phyloP scores from a whole-genome alignment of 257 asterid species.

The Solanum pinnatisectum region DNA sequence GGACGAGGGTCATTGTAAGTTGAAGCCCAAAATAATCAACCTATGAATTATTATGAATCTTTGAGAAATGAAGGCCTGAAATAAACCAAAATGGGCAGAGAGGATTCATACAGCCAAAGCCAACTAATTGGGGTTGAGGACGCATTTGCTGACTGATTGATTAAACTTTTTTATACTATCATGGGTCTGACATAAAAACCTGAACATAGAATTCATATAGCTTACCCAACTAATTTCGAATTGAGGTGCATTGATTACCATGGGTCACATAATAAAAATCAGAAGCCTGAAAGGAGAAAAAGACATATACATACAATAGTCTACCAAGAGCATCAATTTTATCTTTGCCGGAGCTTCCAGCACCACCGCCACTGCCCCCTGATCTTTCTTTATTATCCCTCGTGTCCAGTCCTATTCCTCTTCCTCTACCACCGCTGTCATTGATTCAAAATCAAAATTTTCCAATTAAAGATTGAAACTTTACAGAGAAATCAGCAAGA shows the following conservation, averaged over 20 bases:
- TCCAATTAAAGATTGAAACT: not conserved
- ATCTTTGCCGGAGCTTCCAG: slow-evolving; percentile 26
- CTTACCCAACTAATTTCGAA: not conserved
- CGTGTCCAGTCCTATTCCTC: slow-evolving; percentile 21
- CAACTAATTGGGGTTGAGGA: not conserved
- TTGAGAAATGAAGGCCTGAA: not conserved
- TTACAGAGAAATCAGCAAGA: not conserved
- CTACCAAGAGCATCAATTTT: slow-evolving; percentile 79
- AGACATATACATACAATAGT: slow-evolving; percentile 38
- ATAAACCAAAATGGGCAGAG: not conserved
- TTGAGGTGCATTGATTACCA: not conserved
- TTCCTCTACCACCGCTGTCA: slow-evolving; percentile 39
- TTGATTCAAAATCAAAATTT: not conserved
- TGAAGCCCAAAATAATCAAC: not conserved
- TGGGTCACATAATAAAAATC: not conserved
- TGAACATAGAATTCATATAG: not conserved
- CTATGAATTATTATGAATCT: not conserved
- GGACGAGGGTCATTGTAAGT: not conserved
- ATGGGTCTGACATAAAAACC: not conserved
- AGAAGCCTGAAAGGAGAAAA: not conserved
- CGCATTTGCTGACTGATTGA: not conserved
- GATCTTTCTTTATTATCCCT: slow-evolving; percentile 28
- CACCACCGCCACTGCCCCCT: slow-evolving; percentile 29
- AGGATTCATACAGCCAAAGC: not conserved
- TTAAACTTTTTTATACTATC: not conserved